Evolutionary conservation across 1,139 yeast genomes (phyloP), one percentile per base, ranked within the genome.

Genomic region (Lodderomyces parapsilosis): DNA sequence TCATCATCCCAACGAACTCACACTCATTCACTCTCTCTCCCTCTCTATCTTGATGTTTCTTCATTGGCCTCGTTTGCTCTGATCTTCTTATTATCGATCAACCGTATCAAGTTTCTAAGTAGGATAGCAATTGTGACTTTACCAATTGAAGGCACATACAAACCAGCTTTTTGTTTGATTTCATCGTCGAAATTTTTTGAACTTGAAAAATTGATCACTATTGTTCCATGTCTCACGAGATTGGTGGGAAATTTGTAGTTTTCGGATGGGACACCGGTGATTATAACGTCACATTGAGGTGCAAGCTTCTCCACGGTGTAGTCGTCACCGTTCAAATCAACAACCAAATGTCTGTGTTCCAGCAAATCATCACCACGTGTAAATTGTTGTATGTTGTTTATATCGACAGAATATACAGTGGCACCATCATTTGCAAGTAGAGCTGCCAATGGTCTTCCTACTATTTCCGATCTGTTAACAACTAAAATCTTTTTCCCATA

Each of bases 361-460:
- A 80, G 81, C 55, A 93, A 74, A 40, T 96, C 96, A 55, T 88
- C 96, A 34, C 99, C 99, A 58, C 99, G 78, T 8, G 97, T 91
- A 64, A 87, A 93, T 60, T 83, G 83, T 63, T 93, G 98, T 48
- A 89, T 82, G 49, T 90, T 88, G 55, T 86, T 83, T 40, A 93
- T 70, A 59, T 93, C 99, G 4, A 83, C 91, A 1, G 98, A 90
- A 62, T 86, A 93, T 1, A 93, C 99, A 1, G 85, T 86, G 20
- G 99, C 99, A 49, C 99, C 99, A 58, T 93, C 99, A 56, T 93
- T 93, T 20, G 99, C 99, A 52, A 94, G 70, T 35, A 93, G 68
- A 0, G 99, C 98, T 25, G 99, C 99, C 49, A 93, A 71, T 1
- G 99, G 99, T 53, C 99, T 81, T 6, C 99, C 99, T 17, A 93